These are phyloP conservation scores for Croton setiger DNA, from an alignment of 441 rosid genomes.

Conservation along the genomic window DNA sequence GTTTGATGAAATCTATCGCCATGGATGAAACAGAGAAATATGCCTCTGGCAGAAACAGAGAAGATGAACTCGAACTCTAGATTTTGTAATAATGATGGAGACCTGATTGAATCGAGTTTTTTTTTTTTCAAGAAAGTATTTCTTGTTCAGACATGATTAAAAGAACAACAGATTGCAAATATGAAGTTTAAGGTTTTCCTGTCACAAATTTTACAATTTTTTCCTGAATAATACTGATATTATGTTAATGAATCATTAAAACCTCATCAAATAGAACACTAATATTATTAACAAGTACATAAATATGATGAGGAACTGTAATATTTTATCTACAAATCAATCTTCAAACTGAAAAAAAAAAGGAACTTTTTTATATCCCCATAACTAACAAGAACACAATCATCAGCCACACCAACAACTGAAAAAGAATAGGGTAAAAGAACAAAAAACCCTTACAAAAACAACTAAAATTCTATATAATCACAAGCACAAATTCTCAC, in stretches of 20 bases:
- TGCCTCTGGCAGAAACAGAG: background rate
- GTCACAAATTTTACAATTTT: background rate
- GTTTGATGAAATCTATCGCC: background rate
- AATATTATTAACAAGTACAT: background rate
- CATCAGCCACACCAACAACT: conserved; percentile 13
- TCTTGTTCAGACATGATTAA: background rate
- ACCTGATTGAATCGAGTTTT: background rate
- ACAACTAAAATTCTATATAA: conserved; percentile 6
- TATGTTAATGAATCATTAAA: background rate
- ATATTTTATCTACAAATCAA: conserved; percentile 7
- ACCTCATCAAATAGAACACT: background rate
- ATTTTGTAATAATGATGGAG: background rate
- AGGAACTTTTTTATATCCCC: background rate
- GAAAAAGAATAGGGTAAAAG: conserved; percentile 12
- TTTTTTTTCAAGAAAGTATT: background rate
- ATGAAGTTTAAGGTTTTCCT: background rate
- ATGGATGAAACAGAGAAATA: background rate
- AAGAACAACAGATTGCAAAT: background rate
- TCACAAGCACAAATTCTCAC: conserved; percentile 9
- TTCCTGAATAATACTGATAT: background rate
- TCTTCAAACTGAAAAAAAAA: conserved; percentile 6
- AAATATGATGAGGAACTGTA: conserved; percentile 6
- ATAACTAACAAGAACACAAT: conserved; percentile 14
- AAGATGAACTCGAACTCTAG: background rate
- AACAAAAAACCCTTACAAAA: background rate